Percentiles rank a stretch among this genome's conserved stretches.
Evolutionary conservation across 1,284 basidiomycete species (phyloP).

Genomic region (Termitomyces sp.): DNA sequence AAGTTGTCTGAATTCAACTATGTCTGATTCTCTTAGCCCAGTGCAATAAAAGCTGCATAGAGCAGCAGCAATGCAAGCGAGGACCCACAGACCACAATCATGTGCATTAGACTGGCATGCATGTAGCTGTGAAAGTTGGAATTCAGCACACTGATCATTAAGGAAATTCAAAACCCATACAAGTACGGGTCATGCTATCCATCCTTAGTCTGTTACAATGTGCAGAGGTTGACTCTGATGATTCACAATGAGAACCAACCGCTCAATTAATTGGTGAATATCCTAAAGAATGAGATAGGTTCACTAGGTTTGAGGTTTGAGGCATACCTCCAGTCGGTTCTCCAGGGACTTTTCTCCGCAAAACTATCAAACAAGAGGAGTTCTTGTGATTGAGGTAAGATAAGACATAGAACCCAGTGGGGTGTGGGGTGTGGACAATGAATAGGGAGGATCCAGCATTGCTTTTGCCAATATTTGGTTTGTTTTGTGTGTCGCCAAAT

Average conservation of each 20-base stretch:
- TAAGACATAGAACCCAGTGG: conserved; percentile 21
- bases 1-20: not conserved
- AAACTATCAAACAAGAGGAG: conserved; percentile 23
- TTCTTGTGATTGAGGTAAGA: conserved; percentile 4
- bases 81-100: conserved; percentile 16
- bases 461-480: conserved; percentile 20
- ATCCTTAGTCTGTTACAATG: conserved; percentile 4
- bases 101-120: conserved; percentile 10
- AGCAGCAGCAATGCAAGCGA: conserved; percentile 10
- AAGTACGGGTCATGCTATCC: conserved; percentile 7
- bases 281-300: conserved; percentile 2
- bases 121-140: not conserved
- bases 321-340: conserved; percentile 7
- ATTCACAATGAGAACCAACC: conserved; percentile 6
- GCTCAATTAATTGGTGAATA: conserved; percentile 9
- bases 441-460: conserved; percentile 25
- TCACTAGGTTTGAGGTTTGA: not conserved
- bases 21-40: conserved; percentile 4
- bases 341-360: conserved; percentile 3
- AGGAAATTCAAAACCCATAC: not conserved
- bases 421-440: conserved; percentile 9
- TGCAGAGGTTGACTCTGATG: conserved; percentile 5
- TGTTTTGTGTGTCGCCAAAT: conserved; percentile 15
- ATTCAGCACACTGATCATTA: not conserved
- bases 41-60: conserved; percentile 10